Conservation (phyloP, 192 early-diverging fungal species). For the Linnemannia schmuckeri region DNA sequence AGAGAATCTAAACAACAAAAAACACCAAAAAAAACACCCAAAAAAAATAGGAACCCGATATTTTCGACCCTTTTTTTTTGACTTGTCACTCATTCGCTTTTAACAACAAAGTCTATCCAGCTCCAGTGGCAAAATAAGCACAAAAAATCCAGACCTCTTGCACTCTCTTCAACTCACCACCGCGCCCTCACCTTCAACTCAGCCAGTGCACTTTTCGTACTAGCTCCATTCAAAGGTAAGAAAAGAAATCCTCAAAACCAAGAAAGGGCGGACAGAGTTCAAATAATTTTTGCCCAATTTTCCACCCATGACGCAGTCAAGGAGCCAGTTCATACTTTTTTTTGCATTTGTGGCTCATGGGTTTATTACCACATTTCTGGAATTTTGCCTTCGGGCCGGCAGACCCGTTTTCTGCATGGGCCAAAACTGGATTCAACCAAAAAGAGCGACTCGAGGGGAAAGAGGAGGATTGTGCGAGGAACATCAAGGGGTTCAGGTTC, state of each 20-base stretch:
- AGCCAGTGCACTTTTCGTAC: background rate
- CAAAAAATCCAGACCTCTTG: background rate
- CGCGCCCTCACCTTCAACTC: background rate
- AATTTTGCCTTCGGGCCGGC: background rate
- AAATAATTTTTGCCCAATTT: background rate
- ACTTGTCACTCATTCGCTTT: background rate
- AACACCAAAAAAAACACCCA: constrained; percentile 3
- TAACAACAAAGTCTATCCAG: background rate
- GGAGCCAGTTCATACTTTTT: background rate
- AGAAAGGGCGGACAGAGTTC: background rate
- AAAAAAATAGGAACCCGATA: background rate
- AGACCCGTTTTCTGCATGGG: constrained; percentile 8
- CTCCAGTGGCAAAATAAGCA: background rate
- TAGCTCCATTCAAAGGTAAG: background rate
- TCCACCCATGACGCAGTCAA: background rate
- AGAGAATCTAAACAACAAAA: constrained; percentile 42
- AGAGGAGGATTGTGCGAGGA: background rate
- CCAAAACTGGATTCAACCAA: background rate
- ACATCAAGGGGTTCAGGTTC: background rate
- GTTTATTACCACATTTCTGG: background rate
- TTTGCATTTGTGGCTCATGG: background rate
- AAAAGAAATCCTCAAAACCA: background rate
- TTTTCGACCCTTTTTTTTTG: background rate
- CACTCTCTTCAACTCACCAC: background rate
- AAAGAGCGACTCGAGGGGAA: background rate